These are phyloP conservation scores for Annulohypoxylon stygium DNA, from an alignment of 495 filamentous ascomycete species.

Conservation along the genomic window DNA sequence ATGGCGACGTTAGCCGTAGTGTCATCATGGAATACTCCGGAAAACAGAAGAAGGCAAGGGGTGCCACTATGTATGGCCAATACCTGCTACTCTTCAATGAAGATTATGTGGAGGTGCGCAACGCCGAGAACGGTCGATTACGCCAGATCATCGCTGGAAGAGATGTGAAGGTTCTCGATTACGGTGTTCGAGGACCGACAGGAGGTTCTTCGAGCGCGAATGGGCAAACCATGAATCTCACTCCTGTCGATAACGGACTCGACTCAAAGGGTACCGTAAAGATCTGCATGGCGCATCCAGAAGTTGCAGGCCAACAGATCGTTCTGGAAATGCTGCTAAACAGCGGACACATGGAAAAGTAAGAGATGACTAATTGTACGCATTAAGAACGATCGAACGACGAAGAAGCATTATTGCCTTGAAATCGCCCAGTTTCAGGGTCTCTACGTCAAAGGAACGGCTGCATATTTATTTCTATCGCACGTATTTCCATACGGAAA, in stretches of 20 bases:
- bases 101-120: slow-evolving; percentile 94
- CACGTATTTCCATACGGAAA: slow-evolving; percentile 7
- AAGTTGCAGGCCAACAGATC: slow-evolving; percentile 82
- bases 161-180: slow-evolving; percentile 89
- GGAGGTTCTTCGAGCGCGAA: slow-evolving; percentile 52
- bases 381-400: slow-evolving; percentile 13
- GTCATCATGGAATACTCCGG: slow-evolving; percentile 99
- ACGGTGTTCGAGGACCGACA: slow-evolving; percentile 74
- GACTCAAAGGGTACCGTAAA: slow-evolving; percentile 79
- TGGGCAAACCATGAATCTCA: slow-evolving; percentile 32
- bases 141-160: slow-evolving; percentile 94
- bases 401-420: neutral
- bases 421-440: neutral
- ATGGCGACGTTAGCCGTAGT: slow-evolving; percentile 90
- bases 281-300: slow-evolving; percentile 94
- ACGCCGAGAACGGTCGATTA: slow-evolving; percentile 93
- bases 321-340: slow-evolving; percentile 94
- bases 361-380: slow-evolving; percentile 26
- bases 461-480: slow-evolving; percentile 28
- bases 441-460: slow-evolving; percentile 7
- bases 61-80: slow-evolving; percentile 81
- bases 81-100: slow-evolving; percentile 86
- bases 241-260: slow-evolving; percentile 40
- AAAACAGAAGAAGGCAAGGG: slow-evolving; percentile 80
- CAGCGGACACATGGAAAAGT: slow-evolving; percentile 87